Base-by-base conservation (phyloP, 2,329 filamentous ascomycete genomes). In the Fusarium sp. region DNA sequence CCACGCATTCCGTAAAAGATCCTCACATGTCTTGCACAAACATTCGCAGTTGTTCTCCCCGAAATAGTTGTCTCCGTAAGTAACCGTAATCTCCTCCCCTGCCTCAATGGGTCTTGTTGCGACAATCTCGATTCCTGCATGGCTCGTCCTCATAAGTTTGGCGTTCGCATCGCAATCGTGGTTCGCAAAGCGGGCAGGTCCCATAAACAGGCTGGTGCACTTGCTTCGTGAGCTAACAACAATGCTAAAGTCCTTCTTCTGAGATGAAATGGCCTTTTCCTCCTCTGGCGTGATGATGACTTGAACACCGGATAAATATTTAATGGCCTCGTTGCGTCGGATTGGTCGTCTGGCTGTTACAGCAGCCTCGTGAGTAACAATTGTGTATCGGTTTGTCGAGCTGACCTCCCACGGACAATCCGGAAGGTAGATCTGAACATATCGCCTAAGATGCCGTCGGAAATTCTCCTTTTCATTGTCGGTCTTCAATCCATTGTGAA, bases 131-230 rank as follows among this genome's bases (percentile, higher is more conserved):
- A 99, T 98, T 40, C 94, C 94, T 65, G 95, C 91, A 64, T 92
- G 90, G 50, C 95, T 94, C 40, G 91, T 93, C 40, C 94, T 98
- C 76, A 94, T 92, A 49, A 99, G 88, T 79, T 92, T 90, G 13
- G 95, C 95, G 84, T 98, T 99, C 37, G 96, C 94, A 75, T 93
- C 89, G 83, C 96, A 99, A 82, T 99, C 96, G 83, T 99, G 96
- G 80, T 99, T 99, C 32, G 96, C 95, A 81, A 99, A 98, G 57
- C 96, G 91, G 38, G 96, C 96, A 12, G 96, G 97, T 1, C 96
- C 96, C 80, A 99, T 91, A 80, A 99, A 98, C 46, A 99, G 86
- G 58, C 94, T 97, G 35, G 95, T 93, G 69, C 92, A 92, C 83
- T 97, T 98, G 83, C 93, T 96, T 66, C 96, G 89, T 74, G 94